These are phyloP conservation scores for Verticillium klebahnii DNA, from an alignment of 2,329 filamentous ascomycete genomes.

Conservation along the genomic window DNA sequence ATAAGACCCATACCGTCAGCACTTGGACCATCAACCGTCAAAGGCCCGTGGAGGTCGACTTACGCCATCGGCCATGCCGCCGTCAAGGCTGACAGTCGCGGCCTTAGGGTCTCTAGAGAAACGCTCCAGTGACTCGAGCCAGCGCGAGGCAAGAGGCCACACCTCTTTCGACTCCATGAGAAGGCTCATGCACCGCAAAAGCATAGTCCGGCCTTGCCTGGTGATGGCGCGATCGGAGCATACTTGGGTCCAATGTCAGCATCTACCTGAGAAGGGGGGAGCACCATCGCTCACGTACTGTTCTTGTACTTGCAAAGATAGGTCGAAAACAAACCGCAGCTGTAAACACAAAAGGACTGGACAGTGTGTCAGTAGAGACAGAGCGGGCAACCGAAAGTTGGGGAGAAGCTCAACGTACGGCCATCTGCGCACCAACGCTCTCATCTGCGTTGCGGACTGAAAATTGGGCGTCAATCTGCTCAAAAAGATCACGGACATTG, in stretches of 20 bases:
- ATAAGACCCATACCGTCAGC: neutral
- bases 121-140: constrained; percentile 44
- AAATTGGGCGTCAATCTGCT: constrained; percentile 48
- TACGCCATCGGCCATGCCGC: constrained; percentile 45
- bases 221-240: constrained; percentile 35
- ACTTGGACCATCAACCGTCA: neutral
- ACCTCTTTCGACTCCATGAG: constrained; percentile 43
- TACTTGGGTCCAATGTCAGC: constrained; percentile 25
- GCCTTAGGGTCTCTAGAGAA: constrained; percentile 40
- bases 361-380: neutral
- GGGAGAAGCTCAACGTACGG: constrained; percentile 25
- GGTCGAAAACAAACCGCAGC: constrained; percentile 46
- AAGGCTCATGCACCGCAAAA: constrained; percentile 38
- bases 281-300: constrained; percentile 26
- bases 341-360: constrained; percentile 48
- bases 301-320: constrained; percentile 48
- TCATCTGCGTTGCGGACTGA: constrained; percentile 39
- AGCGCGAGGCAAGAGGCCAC: constrained; percentile 49
- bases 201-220: constrained; percentile 39
- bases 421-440: constrained; percentile 49
- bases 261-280: neutral
- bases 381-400: neutral
- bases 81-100: constrained; percentile 32
- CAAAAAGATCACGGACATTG: constrained; percentile 41
- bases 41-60: neutral